Evolutionary conservation across 2,329 filamentous ascomycete species (phyloP), one percentile per base, ranked within the genome.

Genomic region (Botryotinia narcissicola): DNA sequence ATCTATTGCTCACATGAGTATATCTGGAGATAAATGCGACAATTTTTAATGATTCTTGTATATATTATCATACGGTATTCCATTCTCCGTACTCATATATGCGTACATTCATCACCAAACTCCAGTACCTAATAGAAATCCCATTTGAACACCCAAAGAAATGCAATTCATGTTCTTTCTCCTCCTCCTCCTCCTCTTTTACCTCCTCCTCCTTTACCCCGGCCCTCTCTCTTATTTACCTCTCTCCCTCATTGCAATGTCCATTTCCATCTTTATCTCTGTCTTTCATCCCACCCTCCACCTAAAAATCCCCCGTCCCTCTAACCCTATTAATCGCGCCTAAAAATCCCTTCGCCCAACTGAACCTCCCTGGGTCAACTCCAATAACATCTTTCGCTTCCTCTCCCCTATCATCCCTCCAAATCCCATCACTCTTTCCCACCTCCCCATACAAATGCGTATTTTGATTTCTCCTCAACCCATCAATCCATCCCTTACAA

Each of bases 391-490:
- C 87, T 29, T 85, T 82, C 0, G 85, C 83, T 77, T 84, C 82
- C 37, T 84, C 81, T 0, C 86, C 86, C 1, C 83, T 81, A 8
- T 80, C 78, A 78, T 91, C 87, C 75, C 87, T 86, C 90, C 90
- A 92, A 70, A 90, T 85, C 0, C 90, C 90, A 79, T 92, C 90
- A 32, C 85, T 81, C 57, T 77, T 82, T 35, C 79, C 84, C 0
- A 88, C 86, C 25, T 82, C 81, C 0, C 91, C 90, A 79, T 88
- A 92, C 3, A 81, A 76, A 40, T 84, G 84, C 0, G 91, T 93
- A 76, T 93, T 93, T 79, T 93, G 90, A 78, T 92, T 92, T 37
- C 88, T 84, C 42, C 87, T 82, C 25, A 92, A 84, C 0, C 83
- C 88, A 25, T 89, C 87, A 32, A 88, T 84, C 91, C 91, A 93